Base-by-base conservation (phyloP, 2,329 filamentous ascomycete genomes). In the Dryadomyces quercivorus region DNA sequence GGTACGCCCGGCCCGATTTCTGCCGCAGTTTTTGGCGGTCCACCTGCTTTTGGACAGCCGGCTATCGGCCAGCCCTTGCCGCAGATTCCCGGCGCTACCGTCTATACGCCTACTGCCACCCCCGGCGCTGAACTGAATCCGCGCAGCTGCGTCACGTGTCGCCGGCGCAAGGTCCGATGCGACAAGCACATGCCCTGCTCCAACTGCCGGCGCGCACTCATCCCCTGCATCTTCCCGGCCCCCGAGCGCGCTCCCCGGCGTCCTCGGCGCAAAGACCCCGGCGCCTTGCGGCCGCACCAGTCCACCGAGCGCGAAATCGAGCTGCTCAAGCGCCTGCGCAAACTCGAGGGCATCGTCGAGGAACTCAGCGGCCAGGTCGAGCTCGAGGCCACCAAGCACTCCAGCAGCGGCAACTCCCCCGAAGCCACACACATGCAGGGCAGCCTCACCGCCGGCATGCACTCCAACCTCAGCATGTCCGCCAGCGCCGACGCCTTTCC, bases 321-420 rank as follows among this genome's bases (percentile, higher is more conserved):
- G 70, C 70, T 91, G 57, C 73, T 90, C 67, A 86, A 88, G 66
- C 74, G 86, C 13, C 65, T 91, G 64, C 74, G 81, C 58, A 84
- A 86, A 65, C 69, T 91, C 26, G 86, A 91, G 65, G 84, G 84
- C 47, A 87, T 91, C 31, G 86, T 91, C 16, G 79, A 84, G 65
- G 81, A 84, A 59, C 66, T 85, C 51, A 84, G 81, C 64, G 77
- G 80, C 7, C 81, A 84, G 67, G 76, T 84, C 53, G 78, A 82
- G 58, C 67, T 79, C 22, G 78, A 81, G 59, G 64, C 69, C 8
- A 63, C 64, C n/a, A 68, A 72, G 26, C 61, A 60, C 16, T 66
- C 65, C 2, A 66, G 63, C 61, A 61, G 60, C 15, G 65, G 63
- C 8, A 66, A 65, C 49, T 73, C 71, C 10, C 71, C 71, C n/a